Evolutionary conservation across 2,329 filamentous ascomycete species (phyloP), one percentile per base, ranked within the genome.

Genomic region (Aspergillus calidoustus): DNA sequence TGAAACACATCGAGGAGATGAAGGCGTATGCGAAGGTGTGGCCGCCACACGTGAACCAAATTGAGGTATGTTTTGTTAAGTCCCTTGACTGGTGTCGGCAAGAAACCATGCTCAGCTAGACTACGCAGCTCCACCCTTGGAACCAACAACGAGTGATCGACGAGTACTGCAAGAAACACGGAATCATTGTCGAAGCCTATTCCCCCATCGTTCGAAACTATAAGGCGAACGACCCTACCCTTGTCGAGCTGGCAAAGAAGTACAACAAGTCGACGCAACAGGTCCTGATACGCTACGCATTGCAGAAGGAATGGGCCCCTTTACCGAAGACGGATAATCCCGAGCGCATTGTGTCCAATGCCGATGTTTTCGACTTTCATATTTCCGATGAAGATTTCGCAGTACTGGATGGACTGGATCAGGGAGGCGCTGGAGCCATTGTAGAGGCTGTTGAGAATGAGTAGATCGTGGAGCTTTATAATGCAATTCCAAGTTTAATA

Each of bases 241-340:
- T 95, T 34, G 82, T 84, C 62, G 81, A 81, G 15, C 77, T 96
- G 60, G 86, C 88, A 1, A 81, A 89, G 69, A 93, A 92, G 79
- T 86, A 95, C 74, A 82, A 82, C 66, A 93, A 90, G 79, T 86
- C 86, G 7, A 86, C 89, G 62, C 89, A 91, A 9, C 93, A 96
- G 81, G 80, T 96, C 9, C 77, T 97, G 70, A 79, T 96, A 54
- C 84, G 92, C 65, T 97, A 92, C 84, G 91, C 90, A 68, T 76
- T 96, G 76, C 91, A 96, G 77, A 93, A 91, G 78, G 89, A 86
- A 4, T 88, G 86, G 74, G 83, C 91, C 38, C 90, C 90, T 50
- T 79, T 93, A 63, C 89, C 90, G 23, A 93, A 93, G 83, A 91
- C 88, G 63, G 89, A 89, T 54, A 89, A 86, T 4, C 83, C 87